A percentile compares a stretch with the other conserved stretches of the same genome.
Conservation (phyloP, 805 yeast species). For the Tetrapisispora taiwanensis region DNA sequence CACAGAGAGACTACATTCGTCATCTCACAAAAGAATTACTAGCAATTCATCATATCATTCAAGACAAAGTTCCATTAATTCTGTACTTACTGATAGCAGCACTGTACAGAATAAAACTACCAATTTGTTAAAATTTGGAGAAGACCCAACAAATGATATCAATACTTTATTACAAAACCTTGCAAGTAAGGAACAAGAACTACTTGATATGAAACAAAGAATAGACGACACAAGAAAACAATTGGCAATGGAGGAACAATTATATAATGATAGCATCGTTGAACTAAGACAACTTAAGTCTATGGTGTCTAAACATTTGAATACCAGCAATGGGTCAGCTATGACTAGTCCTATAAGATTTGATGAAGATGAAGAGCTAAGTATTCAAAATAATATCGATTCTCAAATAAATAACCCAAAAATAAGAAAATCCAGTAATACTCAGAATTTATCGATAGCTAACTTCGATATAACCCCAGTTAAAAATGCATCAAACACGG, state of each 20-base stretch:
- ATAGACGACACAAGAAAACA: slow-evolving; percentile 39
- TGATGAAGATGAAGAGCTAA: not conserved
- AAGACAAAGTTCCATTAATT: slow-evolving; percentile 9
- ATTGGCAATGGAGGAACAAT: slow-evolving; percentile 41
- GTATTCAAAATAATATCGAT: not conserved
- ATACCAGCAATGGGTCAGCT: not conserved
- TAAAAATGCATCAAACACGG: not conserved
- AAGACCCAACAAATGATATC: slow-evolving; percentile 27
- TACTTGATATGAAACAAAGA: slow-evolving; percentile 52
- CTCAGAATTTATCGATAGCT: not conserved
- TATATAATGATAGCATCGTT: slow-evolving; percentile 33
- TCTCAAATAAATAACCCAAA: not conserved
- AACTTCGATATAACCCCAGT: not conserved
- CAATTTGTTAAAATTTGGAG: not conserved
- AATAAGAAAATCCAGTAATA: not conserved
- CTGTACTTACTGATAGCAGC: slow-evolving; percentile 6
- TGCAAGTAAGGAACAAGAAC: slow-evolving; percentile 59
- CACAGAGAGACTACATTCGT: not conserved
- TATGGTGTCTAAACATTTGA: slow-evolving; percentile 25
- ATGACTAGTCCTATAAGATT: not conserved
- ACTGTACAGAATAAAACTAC: slow-evolving; percentile 2
- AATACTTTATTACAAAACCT: slow-evolving; percentile 48
- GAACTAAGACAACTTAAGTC: slow-evolving; percentile 28
- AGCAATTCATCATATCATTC: slow-evolving; percentile 17
- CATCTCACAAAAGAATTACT: slow-evolving; percentile 5